phyloP scores from a whole-genome alignment of 176 grass and related monocot genomes.

The Coix lacrymajobi region DNA sequence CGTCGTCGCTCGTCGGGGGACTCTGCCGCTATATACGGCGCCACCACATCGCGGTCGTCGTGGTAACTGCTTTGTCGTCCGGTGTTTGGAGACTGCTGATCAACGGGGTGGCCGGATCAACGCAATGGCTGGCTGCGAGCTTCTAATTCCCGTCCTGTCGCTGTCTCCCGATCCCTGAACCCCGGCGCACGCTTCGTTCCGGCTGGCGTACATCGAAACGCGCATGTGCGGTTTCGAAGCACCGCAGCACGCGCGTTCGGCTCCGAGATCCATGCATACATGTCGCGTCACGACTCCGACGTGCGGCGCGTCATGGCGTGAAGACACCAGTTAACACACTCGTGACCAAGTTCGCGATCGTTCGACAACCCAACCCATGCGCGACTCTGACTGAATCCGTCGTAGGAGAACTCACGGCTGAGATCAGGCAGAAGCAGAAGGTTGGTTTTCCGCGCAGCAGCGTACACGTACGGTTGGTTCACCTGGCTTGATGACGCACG shows the following conservation, averaged over 20 bases:
- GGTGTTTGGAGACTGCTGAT: not conserved
- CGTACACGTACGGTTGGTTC: not conserved
- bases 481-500: not conserved
- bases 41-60: not conserved
- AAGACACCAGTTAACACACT: not conserved
- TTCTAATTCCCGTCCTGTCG: not conserved
- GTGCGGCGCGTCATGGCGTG: constrained; percentile 37
- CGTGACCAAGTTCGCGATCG: not conserved
- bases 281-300: constrained; percentile 19
- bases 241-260: not conserved
- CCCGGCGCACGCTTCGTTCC: not conserved
- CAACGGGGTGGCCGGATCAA: not conserved
- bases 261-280: not conserved
- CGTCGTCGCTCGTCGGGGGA: not conserved
- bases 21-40: not conserved
- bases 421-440: not conserved
- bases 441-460: not conserved
- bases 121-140: not conserved
- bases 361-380: not conserved
- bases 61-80: not conserved
- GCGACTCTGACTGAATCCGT: not conserved
- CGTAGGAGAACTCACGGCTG: not conserved
- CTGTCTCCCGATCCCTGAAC: not conserved
- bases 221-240: not conserved
- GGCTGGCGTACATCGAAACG: not conserved